Evolutionary conservation across 1,139 yeast species (phyloP).

Genomic region (Martiniozyma asiatica): DNA sequence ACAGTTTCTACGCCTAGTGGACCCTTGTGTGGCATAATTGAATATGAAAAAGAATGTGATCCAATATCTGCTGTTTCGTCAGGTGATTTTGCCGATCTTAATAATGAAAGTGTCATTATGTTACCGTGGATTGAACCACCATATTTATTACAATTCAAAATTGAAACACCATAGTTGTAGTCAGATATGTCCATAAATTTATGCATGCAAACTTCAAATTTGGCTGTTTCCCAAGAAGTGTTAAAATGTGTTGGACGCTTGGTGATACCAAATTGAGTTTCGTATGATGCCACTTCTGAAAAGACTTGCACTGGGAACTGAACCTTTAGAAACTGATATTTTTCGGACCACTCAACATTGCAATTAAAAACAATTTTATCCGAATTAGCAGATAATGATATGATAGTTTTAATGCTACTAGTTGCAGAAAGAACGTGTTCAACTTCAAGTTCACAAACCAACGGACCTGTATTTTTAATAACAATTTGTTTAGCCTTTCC

Average conservation of each 20-base stretch:
- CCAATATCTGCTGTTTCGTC: conserved; percentile 95
- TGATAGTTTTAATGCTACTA: conserved; percentile 54
- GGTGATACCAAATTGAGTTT: conserved; percentile 87
- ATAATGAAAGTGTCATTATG: conserved; percentile 66
- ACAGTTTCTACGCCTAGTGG: conserved; percentile 53
- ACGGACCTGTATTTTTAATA: conserved; percentile 41
- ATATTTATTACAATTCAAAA: conserved; percentile 76
- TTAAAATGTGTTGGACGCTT: conserved; percentile 89
- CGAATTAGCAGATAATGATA: conserved; percentile 54
- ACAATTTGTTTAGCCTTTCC: conserved; percentile 33
- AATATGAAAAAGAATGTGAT: conserved; percentile 68
- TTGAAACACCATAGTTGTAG: conserved; percentile 73
- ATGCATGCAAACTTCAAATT: conserved; percentile 91
- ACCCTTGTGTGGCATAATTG: conserved; percentile 72
- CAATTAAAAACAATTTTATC: conserved; percentile 41
- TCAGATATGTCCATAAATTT: conserved; percentile 89
- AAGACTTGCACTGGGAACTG: conserved; percentile 85
- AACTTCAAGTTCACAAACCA: conserved; percentile 52
- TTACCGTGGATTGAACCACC: conserved; percentile 91
- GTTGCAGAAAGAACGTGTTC: conserved; percentile 42
- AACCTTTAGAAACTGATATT: conserved; percentile 79
- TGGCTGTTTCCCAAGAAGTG: conserved; percentile 92
- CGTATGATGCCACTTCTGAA: conserved; percentile 70
- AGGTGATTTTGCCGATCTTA: conserved; percentile 83
- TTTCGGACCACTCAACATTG: conserved; percentile 78